Conservation (phyloP, 768 basidiomycete species). For the Porphyrellus cyaneotinctus region DNA sequence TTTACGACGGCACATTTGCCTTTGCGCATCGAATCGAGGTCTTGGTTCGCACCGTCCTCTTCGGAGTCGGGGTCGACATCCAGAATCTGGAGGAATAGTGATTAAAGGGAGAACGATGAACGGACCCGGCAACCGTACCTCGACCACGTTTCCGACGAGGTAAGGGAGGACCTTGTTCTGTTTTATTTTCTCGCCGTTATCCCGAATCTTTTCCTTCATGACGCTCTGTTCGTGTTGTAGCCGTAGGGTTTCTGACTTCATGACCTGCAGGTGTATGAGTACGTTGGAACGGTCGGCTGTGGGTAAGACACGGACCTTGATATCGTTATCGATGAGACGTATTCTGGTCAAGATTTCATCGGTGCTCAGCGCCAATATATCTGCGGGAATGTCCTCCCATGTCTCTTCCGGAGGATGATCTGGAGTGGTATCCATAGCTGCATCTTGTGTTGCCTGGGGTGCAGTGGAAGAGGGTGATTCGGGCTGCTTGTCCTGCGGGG, state of each 20-base stretch:
- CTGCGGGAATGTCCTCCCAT: conserved; percentile 89
- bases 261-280: conserved; percentile 57
- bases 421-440: conserved; percentile 70
- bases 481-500: conserved; percentile 47
- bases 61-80: conserved; percentile 91
- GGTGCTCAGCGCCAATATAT: conserved; percentile 69
- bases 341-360: conserved; percentile 89
- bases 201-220: conserved; percentile 98
- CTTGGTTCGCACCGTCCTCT: conserved; percentile 94
- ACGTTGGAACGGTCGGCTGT: background rate
- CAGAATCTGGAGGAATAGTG: conserved; percentile 60
- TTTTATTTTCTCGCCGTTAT: conserved; percentile 97
- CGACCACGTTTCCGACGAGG: conserved; percentile 95
- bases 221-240: conserved; percentile 90
- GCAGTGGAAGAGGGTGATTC: conserved; percentile 34
- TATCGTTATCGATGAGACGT: conserved; percentile 93
- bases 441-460: conserved; percentile 32
- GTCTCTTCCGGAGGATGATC: conserved; percentile 72
- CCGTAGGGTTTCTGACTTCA: conserved; percentile 91
- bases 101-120: conserved; percentile 1
- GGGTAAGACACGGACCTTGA: conserved; percentile 58
- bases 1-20: conserved; percentile 99
- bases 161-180: conserved; percentile 99
- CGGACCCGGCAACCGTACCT: conserved; percentile 49
- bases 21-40: conserved; percentile 92